Percentiles rank a stretch among this genome's conserved stretches.
Conservation (phyloP, 78 protist species). For the Chrysochromulina tobinii region DNA sequence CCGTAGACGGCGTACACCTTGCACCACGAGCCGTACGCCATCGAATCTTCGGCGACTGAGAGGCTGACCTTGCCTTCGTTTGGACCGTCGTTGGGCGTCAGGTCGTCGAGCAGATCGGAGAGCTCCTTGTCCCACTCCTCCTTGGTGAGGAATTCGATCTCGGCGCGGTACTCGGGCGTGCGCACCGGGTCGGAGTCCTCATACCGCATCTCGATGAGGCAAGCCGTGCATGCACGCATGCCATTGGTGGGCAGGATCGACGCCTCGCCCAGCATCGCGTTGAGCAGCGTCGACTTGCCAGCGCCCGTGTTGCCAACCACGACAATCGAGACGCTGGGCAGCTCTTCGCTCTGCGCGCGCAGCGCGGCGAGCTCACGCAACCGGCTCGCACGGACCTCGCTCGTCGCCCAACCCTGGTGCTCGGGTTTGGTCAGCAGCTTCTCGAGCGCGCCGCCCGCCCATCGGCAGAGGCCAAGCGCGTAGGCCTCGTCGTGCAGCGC, state of each 20-base stretch:
- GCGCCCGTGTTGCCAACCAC: constrained; percentile 39
- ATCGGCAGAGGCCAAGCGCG: not conserved
- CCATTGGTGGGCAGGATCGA: constrained; percentile 4
- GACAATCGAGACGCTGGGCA: constrained; percentile 2
- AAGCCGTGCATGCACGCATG: constrained; percentile 37
- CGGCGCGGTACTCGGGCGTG: not conserved
- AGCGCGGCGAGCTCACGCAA: not conserved
- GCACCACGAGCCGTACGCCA: not conserved
- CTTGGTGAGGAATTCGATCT: not conserved
- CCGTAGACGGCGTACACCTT: not conserved
- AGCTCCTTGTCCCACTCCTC: not conserved
- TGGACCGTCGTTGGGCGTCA: not conserved
- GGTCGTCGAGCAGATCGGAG: not conserved
- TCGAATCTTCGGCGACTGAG: not conserved
- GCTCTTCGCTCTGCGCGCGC: not conserved
- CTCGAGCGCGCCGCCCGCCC: not conserved
- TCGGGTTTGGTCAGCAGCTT: not conserved
- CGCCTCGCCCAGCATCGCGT: constrained; percentile 18
- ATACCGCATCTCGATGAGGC: not conserved
- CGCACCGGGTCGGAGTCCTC: not conserved
- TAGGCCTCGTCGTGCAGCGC: not conserved
- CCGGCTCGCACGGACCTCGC: not conserved
- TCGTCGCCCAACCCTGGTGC: not conserved
- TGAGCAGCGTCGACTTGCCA: constrained; percentile 23
- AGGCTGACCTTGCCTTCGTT: not conserved